Evolutionary conservation across 2,329 filamentous ascomycete genomes (phyloP), one percentile per base, ranked within the genome.

Genomic region (Cryphonectria parasitica): DNA sequence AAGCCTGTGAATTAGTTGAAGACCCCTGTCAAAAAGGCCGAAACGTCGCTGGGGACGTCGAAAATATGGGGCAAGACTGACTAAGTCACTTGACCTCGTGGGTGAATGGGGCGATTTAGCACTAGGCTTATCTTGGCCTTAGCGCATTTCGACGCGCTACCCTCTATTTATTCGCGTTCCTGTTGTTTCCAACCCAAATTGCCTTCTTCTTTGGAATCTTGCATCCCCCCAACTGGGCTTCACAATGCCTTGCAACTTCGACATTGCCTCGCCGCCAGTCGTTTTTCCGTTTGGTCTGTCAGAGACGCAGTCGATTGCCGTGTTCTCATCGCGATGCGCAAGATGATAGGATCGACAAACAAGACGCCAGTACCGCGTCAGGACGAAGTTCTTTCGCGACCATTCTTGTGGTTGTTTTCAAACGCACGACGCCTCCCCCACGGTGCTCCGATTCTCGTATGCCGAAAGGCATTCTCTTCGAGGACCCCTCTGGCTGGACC

Each of bases 401-500:
- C 75, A 73, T 68, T 63, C 72, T 69, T 73, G n/a, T 43, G 39
- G 61, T 64, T 45, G 13, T n/a, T 49, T 10, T n/a, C 77, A 82
- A 81, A 82, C 86, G 91, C 92, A 92, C 87, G 83, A 84, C 89
- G 89, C 92, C 90, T 90, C 89, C 91, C 88, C 85, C 80, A 91
- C 87, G 94, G 93, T 94, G 88, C 87, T 90, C 90, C 92, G 89
- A 87, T 84, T 84, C 85, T 85, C 84, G 83, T 91, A 90, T 90
- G 91, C 88, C 87, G 85, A 79, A 85, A 88, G 86, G 87, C 88
- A 90, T 89, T 86, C 88, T 84, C 84, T 2, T 80, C 80, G 76
- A 77, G 83, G 68, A 79, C 84, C 83, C 80, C 22, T 80, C 77
- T 78, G 72, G 72, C 72, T 73, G 75, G 75, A 74, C 80, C 79